These are phyloP conservation scores for Blastomyces percursus DNA, from an alignment of 2,329 filamentous ascomycete genomes.

Conservation along the genomic window DNA sequence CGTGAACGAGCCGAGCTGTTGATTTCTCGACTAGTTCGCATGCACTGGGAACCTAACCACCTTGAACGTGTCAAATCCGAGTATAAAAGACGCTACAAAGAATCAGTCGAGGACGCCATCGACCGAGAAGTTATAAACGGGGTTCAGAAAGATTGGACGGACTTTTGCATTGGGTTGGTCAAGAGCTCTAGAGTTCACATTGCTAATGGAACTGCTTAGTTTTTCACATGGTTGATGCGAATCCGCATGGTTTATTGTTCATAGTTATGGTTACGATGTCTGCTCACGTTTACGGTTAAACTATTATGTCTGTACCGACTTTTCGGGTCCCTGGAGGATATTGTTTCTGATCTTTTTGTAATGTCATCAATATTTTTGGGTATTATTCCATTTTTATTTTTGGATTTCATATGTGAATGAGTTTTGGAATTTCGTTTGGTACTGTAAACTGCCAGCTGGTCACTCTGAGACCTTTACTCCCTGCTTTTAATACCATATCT, in stretches of 20 bases:
- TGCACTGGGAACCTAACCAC: conserved; percentile 86
- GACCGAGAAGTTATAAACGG: conserved; percentile 58
- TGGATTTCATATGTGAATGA: background rate
- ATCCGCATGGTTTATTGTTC: background rate
- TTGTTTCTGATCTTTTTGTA: background rate
- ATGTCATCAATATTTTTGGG: background rate
- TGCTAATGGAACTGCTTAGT: conserved; percentile 3
- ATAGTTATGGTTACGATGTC: background rate
- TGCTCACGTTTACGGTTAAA: background rate
- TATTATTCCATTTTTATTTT: background rate
- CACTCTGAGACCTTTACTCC: background rate
- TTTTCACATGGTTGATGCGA: background rate
- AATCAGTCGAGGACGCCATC: conserved; percentile 65
- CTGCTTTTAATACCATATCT: background rate
- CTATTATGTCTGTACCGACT: background rate
- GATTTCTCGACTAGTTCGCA: conserved; percentile 73
- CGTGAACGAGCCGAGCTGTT: conserved; percentile 75
- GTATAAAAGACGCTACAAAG: conserved; percentile 66
- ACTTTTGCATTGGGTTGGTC: conserved; percentile 59
- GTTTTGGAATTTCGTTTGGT: background rate
- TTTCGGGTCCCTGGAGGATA: background rate
- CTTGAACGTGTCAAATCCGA: conserved; percentile 68
- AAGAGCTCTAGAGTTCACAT: conserved; percentile 23
- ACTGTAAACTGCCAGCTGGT: background rate
- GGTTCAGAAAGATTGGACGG: conserved; percentile 51